Base-by-base conservation (phyloP, 139 green algal species). In the Ostreobium quekettii region DNA sequence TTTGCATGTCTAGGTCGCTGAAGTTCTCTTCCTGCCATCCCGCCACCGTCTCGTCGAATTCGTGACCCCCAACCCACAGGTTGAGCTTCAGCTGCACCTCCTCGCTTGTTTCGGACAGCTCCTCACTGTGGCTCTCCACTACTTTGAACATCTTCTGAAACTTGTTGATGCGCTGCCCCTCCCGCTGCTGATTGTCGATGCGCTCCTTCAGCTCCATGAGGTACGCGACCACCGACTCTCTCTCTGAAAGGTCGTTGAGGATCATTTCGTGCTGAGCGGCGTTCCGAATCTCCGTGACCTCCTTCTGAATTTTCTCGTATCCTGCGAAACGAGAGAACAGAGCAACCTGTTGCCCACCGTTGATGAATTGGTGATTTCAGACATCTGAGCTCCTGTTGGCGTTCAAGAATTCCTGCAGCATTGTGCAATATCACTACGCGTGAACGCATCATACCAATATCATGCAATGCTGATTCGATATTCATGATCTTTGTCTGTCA, bases 101-200 rank as follows among this genome's bases (percentile, higher is more conserved):
- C 28, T 84, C 75, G 5, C 65, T 49, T 2, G 71, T 74, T 48
- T 78, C 78, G 1, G 48, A 32, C 59, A 93, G 72, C 36, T 87
- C 80, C 48, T 90, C 85, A 2, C 63, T 81, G 7, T 35, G 47
- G 35, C 59, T 71, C 63, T 82, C 72, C 26, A 37, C 36, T 11
- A 83, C 72, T 73, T 84, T 83, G 76, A 95, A 90, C n/a, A 91
- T 71, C 4, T 65, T 31, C 71, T 91, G 85, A 75, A 85, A 86
- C 47, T 83, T 76, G 56, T 83, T 77, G 67, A 95, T 89, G 47
- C 77, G 71, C 57, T 75, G 48, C 5, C 75, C 77, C 76, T 85
- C 66, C 5, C 56, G 48, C 60, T 83, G 61, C 68, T 81, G 75
- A 33, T 42, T 31, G 32, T 81, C 75, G 38, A 83, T 66, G 5